Conservation (phyloP, 164 flowering plant genomes). For the Dillenia turbinata region DNA sequence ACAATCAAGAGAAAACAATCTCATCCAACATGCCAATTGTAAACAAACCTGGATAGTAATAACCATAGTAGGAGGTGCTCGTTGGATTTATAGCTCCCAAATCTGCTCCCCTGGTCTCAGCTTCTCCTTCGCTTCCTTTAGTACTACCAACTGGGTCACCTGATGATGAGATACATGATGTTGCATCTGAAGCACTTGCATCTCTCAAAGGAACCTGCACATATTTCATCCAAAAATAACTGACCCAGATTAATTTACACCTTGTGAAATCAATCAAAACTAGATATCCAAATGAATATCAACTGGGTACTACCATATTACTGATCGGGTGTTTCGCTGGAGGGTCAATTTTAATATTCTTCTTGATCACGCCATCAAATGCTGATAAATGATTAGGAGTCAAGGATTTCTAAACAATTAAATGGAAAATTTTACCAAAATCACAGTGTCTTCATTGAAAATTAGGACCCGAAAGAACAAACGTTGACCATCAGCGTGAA, state of each 20-base stretch:
- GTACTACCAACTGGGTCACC: slow-evolving; percentile 34
- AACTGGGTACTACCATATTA: slow-evolving; percentile 18
- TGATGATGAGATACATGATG: slow-evolving; percentile 36
- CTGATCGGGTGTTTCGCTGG: slow-evolving; percentile 18
- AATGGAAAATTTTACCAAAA: too few relatives aligned
- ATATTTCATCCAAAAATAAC: neutral
- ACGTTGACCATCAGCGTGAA: neutral
- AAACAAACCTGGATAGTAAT: slow-evolving; percentile 49
- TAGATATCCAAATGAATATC: neutral
- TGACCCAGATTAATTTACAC: neutral
- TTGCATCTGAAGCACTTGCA: slow-evolving; percentile 35
- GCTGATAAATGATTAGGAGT: slow-evolving; percentile 24
- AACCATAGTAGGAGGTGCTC: slow-evolving; percentile 36
- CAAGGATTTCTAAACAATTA: slow-evolving; percentile 10
- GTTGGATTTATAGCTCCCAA: slow-evolving; percentile 28
- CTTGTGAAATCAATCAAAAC: neutral
- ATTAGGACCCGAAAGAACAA: neutral
- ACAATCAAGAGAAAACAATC: too few relatives aligned
- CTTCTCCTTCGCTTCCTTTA: slow-evolving; percentile 34
- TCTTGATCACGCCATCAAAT: slow-evolving; percentile 24
- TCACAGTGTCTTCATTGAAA: too few relatives aligned
- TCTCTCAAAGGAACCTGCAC: slow-evolving; percentile 28
- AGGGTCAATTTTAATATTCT: slow-evolving; percentile 33
- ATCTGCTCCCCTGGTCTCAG: slow-evolving; percentile 27
- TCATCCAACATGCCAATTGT: neutral